Base-by-base conservation (phyloP, 1,139 yeast genomes). In the Debaryomyces subglobosus region DNA sequence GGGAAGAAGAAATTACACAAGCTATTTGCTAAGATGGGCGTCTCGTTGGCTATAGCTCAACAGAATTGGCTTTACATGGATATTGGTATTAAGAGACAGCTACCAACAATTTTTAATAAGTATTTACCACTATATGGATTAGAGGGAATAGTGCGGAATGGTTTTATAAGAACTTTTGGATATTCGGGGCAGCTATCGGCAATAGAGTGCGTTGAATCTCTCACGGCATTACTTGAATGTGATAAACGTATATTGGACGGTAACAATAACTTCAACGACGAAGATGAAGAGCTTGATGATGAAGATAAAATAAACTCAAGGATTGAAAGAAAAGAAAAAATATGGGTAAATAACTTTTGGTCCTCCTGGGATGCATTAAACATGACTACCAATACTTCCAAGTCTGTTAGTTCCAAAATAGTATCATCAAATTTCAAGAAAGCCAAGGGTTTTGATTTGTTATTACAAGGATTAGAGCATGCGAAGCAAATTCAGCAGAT, bases 21-120 rank as follows among this genome's bases (percentile, higher is more conserved):
- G 59, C 77, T 95, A 79, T 88, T 95, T 70, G 99, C 99, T 2
- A 84, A 88, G 57, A 94, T 95, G 97, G 99, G 99, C 6, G 87
- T 95, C 5, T 86, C 97, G 0, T 71, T 95, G 44, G 88, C 85
- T 3, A 86, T 88, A 21, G 96, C 98, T 1, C 88, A 86, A 59
- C 97, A 95, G 66, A 85, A 86, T 53, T 95, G 98, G 97, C 77
- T 87, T 30, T 96, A 94, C 64, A 84, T 92, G 85, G 96, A 91
- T 62, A 80, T 89, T 43, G 78, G 81, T 13, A 77, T 94, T 43
- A 95, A 94, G 64, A 82, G 85, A 50, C 86, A 84, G 52, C 69
- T 95, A 30, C 86, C 87, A 18, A 68, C 74, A 15, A 86, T 89
- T 34, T 86, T 95, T 60, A 79, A 74, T 48, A 84, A 83, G 54